Evolutionary conservation across 2,329 filamentous ascomycete genomes (phyloP).

Genomic region (Macroventuria anomochaeta): DNA sequence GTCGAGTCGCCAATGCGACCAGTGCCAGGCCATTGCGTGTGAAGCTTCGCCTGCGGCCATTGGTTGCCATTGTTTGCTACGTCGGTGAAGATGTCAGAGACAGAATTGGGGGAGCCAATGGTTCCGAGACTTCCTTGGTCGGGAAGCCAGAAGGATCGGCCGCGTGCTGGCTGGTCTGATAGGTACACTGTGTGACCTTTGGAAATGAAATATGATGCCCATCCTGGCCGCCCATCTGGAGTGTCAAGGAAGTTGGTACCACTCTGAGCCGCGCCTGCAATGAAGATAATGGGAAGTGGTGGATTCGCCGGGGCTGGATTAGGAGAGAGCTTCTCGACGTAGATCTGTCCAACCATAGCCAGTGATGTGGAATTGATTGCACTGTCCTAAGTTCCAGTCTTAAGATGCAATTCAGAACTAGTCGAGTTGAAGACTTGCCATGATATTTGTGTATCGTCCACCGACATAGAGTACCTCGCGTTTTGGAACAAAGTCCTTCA

Average conservation of each 20-base stretch:
- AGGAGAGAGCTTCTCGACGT: conserved; percentile 20
- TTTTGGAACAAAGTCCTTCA: conserved; percentile 20
- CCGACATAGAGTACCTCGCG: conserved; percentile 26
- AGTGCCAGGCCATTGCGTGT: conserved; percentile 53
- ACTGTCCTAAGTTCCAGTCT: conserved; percentile 1
- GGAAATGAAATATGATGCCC: conserved; percentile 56
- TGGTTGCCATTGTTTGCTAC: conserved; percentile 10
- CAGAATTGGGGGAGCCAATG: not conserved
- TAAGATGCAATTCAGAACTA: not conserved
- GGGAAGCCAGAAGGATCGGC: conserved; percentile 49
- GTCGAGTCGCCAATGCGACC: not conserved
- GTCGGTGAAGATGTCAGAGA: conserved; percentile 14
- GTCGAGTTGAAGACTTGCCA: conserved; percentile 7
- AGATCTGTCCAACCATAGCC: conserved; percentile 11
- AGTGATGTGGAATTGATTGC: conserved; percentile 9
- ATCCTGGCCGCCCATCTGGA: conserved; percentile 57
- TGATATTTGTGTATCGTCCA: conserved; percentile 22
- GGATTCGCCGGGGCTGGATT: not conserved
- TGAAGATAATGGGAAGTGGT: conserved; percentile 16
- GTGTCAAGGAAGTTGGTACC: conserved; percentile 48
- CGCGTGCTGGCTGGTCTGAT: conserved; percentile 55
- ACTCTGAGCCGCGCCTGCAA: conserved; percentile 25
- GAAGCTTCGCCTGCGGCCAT: conserved; percentile 52
- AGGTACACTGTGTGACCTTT: conserved; percentile 57
- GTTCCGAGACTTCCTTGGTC: conserved; percentile 1